Evolutionary conservation across 2,329 filamentous ascomycete species (phyloP).

Genomic region (Hyphodiscus sp.): DNA sequence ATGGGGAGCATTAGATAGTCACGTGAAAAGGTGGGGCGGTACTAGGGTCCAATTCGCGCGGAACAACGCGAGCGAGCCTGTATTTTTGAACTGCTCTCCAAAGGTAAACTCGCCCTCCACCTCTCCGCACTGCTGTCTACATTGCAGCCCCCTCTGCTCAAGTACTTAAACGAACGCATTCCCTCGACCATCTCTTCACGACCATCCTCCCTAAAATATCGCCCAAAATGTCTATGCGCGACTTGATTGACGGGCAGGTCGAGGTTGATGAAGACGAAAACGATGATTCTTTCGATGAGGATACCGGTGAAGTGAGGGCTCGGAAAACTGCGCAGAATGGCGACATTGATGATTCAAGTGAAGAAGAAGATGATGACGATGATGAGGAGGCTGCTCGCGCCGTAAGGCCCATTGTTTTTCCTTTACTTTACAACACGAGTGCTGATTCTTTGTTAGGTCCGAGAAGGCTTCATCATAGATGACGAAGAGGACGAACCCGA

Average conservation of each 20-base stretch:
- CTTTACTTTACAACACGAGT: neutral
- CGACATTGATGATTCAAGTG: conserved; percentile 73
- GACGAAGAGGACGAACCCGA: conserved; percentile 64
- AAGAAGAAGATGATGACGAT: conserved; percentile 88
- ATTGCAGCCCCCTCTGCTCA: neutral
- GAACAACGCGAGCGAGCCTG: neutral
- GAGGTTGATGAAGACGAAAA: conserved; percentile 81
- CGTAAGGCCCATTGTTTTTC: conserved; percentile 40
- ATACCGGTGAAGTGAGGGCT: conserved; percentile 53
- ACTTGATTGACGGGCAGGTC: conserved; percentile 79
- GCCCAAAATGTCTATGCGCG: conserved; percentile 59
- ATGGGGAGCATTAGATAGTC: neutral
- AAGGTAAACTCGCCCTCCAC: neutral
- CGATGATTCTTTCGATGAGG: conserved; percentile 76
- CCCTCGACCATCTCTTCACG: neutral
- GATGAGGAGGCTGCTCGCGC: conserved; percentile 78
- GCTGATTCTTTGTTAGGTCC: conserved; percentile 51
- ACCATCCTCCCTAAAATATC: neutral
- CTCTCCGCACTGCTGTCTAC: neutral
- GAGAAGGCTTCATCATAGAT: conserved; percentile 93
- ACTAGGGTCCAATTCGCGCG: neutral
- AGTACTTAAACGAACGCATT: conserved; percentile 1
- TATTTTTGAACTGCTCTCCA: neutral
- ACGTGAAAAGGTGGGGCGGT: neutral
- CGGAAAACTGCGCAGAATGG: conserved; percentile 35